Conservation (phyloP, 1,284 basidiomycete genomes). For the Tausonia pullulans region DNA sequence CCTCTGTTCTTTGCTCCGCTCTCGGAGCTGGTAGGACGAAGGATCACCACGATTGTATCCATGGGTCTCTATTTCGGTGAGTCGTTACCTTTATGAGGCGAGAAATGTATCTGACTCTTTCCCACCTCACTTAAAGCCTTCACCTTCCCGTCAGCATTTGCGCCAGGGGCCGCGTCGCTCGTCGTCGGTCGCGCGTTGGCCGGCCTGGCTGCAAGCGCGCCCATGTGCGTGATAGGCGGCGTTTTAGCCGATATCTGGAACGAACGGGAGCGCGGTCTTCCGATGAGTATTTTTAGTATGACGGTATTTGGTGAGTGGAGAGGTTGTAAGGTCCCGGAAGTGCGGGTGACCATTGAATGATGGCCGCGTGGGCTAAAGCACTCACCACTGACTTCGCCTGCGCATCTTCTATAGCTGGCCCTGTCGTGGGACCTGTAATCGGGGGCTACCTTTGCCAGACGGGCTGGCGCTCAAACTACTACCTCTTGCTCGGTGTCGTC, state of each 20-base stretch:
- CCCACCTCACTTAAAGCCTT: slow-evolving; percentile 27
- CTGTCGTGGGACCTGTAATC: slow-evolving; percentile 6
- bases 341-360: neutral
- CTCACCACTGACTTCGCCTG: neutral
- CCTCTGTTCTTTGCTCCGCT: slow-evolving; percentile 21
- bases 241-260: slow-evolving; percentile 39
- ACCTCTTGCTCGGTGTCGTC: slow-evolving; percentile 12
- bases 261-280: slow-evolving; percentile 33
- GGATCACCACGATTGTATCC: slow-evolving; percentile 34
- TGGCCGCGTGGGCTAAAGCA: too few species aligned
- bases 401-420: neutral
- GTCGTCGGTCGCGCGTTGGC: slow-evolving; percentile 34
- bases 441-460: slow-evolving; percentile 5
- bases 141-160: slow-evolving; percentile 36
- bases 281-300: slow-evolving; percentile 37
- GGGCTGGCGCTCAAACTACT: slow-evolving; percentile 14
- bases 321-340: neutral
- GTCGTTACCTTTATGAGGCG: slow-evolving; percentile 21
- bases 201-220: slow-evolving; percentile 24
- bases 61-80: slow-evolving; percentile 33
- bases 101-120: slow-evolving; percentile 9
- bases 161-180: slow-evolving; percentile 37
- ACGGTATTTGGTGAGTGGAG: slow-evolving; percentile 7
- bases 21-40: slow-evolving; percentile 32
- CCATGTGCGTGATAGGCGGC: slow-evolving; percentile 37